Base-by-base conservation (phyloP, 805 yeast genomes). In the Ogataea philodendri region DNA sequence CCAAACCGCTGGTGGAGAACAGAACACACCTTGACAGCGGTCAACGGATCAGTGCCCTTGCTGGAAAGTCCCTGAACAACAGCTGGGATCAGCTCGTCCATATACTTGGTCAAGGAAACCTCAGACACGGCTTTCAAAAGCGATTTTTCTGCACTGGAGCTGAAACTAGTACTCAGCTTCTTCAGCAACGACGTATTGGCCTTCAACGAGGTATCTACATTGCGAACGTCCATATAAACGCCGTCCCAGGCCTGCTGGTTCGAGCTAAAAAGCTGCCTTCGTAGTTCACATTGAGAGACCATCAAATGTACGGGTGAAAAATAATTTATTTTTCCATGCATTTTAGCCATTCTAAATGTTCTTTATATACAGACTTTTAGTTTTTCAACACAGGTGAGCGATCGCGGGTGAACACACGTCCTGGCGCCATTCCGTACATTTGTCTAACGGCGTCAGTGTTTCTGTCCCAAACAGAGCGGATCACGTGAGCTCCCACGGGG, bases 401-500 rank as follows among this genome's bases (percentile, higher is more conserved):
- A n/a, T 69, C 78, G 54, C 76, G 73, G 42, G 77, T 75, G 67
- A 75, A 90, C 5, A 90, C 85, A 47, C 78, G 70, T 32, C 96
- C 97, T 42, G 66, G 59, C 13, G 79, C 81, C 42, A 90, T 68
- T 4, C 87, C 90, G 56, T 83, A 85, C 55, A 71, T 60, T 45
- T 70, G 74, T 60, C 97, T 78, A 17, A 89, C 81, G 3, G 56
- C 58, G 19, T 70, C 71, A 27, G 85, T 83, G 49, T 81, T 75
- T 50, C 84, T 66, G 61, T 93, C 97, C 78, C 82, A 90, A 26
- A 62, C 67, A 48, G 81, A 78, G 70, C 97, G 79, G 90, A 95
- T 90, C 29, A 86, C 70, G 58, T 87, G 95, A 2, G 95, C 96
- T 17, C 97, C 97, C 30, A 89, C 77, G 1, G 97, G 77, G n/a